These are phyloP conservation scores for Fusarium sp. DNA, from an alignment of 2,329 filamentous ascomycete genomes.

Conservation along the genomic window DNA sequence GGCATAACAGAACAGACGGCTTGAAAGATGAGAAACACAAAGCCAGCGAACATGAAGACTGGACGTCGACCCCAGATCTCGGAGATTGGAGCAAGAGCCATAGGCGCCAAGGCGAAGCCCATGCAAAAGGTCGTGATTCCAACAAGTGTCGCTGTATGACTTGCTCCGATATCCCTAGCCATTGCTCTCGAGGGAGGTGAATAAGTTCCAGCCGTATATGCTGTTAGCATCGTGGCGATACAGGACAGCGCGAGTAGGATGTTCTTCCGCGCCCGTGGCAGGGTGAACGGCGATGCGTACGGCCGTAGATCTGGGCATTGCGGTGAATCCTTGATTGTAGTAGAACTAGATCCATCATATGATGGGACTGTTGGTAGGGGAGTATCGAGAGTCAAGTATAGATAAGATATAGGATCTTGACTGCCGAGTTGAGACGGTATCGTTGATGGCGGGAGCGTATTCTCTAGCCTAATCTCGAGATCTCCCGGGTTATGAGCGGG, in stretches of 20 bases:
- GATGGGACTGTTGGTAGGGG: slow-evolving; percentile 50
- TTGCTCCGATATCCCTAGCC: slow-evolving; percentile 72
- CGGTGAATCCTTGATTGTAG: slow-evolving; percentile 58
- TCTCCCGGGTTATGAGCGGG: slow-evolving; percentile 18
- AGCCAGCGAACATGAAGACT: slow-evolving; percentile 80
- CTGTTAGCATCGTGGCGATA: slow-evolving; percentile 79
- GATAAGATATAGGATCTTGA: slow-evolving; percentile 51
- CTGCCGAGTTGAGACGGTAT: slow-evolving; percentile 13
- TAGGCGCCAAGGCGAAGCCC: slow-evolving; percentile 85
- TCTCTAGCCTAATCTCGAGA: slow-evolving; percentile 37
- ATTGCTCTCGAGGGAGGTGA: slow-evolving; percentile 76
- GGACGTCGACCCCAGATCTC: slow-evolving; percentile 90
- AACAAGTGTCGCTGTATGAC: slow-evolving; percentile 72
- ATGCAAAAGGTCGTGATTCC: slow-evolving; percentile 86
- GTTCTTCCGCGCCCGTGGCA: slow-evolving; percentile 76
- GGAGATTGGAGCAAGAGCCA: slow-evolving; percentile 88
- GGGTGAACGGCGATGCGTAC: slow-evolving; percentile 78
- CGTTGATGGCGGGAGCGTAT: slow-evolving; percentile 13
- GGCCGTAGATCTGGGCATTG: slow-evolving; percentile 72
- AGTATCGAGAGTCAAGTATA: slow-evolving; percentile 58
- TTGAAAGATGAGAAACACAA: slow-evolving; percentile 78
- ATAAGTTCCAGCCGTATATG: slow-evolving; percentile 85
- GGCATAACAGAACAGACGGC: slow-evolving; percentile 78
- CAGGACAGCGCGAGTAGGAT: slow-evolving; percentile 80
- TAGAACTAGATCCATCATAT: slow-evolving; percentile 20